Conservation (phyloP, 208 protist species). For the Leishmania gerbilli region DNA sequence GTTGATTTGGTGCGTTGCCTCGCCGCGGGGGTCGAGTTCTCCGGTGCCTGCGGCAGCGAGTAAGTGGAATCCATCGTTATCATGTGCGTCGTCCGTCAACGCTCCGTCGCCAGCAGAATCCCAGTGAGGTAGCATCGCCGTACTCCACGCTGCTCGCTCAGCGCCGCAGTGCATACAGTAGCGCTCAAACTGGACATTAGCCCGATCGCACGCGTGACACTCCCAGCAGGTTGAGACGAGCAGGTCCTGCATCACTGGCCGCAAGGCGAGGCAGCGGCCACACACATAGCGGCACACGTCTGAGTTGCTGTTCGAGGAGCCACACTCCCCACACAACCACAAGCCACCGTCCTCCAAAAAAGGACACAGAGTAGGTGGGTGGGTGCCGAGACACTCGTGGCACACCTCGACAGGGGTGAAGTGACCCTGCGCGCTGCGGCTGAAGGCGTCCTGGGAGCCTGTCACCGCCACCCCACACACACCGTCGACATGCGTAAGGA, state of each 20-base stretch:
- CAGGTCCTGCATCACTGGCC: constrained; percentile 54
- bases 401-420: constrained; percentile 42
- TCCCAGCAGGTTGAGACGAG: constrained; percentile 67
- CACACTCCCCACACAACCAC: constrained; percentile 74
- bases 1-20: not conserved
- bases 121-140: constrained; percentile 2
- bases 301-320: constrained; percentile 50
- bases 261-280: constrained; percentile 60
- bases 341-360: constrained; percentile 20
- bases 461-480: constrained; percentile 34
- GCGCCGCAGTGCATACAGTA: constrained; percentile 81
- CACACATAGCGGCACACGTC: constrained; percentile 86
- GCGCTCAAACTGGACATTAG: constrained; percentile 77
- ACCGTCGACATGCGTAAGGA: constrained; percentile 49
- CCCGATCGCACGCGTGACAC: constrained; percentile 56
- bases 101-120: not conserved
- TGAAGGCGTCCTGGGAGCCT: constrained; percentile 20
- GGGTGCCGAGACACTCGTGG: constrained; percentile 69
- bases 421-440: constrained; percentile 18
- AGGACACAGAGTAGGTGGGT: constrained; percentile 57
- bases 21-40: not conserved
- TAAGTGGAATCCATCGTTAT: no score
- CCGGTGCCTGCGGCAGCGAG: not conserved
- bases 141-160: constrained; percentile 22
- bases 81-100: not conserved